These are phyloP conservation scores for Schizochytrium sp. DNA, from an alignment of 108 stramenopile genomes.

Conservation along the genomic window DNA sequence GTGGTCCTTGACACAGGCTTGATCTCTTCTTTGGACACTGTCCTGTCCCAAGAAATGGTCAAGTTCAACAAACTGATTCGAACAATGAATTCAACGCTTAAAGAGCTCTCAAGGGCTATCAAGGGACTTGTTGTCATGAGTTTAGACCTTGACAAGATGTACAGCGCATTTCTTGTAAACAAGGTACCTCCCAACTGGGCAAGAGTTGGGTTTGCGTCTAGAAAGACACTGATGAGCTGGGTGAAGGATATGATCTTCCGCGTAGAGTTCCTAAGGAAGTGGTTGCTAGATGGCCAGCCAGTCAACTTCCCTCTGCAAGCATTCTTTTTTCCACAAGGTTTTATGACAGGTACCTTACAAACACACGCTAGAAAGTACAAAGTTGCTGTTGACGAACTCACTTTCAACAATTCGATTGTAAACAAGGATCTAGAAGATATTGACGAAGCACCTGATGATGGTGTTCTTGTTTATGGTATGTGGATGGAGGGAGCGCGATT, in stretches of 20 bases:
- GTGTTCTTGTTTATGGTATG: constrained; percentile 75
- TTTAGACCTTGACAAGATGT: constrained; percentile 78
- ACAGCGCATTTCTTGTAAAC: constrained; percentile 77
- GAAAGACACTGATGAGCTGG: constrained; percentile 79
- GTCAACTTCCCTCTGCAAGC: constrained; percentile 74
- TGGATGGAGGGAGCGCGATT: constrained; percentile 79
- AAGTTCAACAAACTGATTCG: constrained; percentile 77
- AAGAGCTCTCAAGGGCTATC: constrained; percentile 77
- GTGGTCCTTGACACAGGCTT: constrained; percentile 74
- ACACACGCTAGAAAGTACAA: constrained; percentile 78
- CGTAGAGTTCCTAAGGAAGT: constrained; percentile 73
- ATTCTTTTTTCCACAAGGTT: constrained; percentile 83
- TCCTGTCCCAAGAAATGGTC: constrained; percentile 79
- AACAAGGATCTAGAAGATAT: constrained; percentile 65
- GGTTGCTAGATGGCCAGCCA: constrained; percentile 78
- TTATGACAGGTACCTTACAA: constrained; percentile 83
- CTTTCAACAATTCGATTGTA: constrained; percentile 72
- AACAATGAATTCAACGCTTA: constrained; percentile 65
- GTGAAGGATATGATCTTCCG: constrained; percentile 74
- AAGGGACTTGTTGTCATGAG: constrained; percentile 78
- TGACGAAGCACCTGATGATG: constrained; percentile 74
- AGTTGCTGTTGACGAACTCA: constrained; percentile 78
- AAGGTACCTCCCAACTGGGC: constrained; percentile 74
- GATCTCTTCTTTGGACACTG: constrained; percentile 77
- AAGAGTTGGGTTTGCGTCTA: constrained; percentile 75